A percentile compares a stretch with the other conserved stretches of the same genome.
Conservation (phyloP, 192 early-diverging fungal species). For the Gamsiella multidivaricata region DNA sequence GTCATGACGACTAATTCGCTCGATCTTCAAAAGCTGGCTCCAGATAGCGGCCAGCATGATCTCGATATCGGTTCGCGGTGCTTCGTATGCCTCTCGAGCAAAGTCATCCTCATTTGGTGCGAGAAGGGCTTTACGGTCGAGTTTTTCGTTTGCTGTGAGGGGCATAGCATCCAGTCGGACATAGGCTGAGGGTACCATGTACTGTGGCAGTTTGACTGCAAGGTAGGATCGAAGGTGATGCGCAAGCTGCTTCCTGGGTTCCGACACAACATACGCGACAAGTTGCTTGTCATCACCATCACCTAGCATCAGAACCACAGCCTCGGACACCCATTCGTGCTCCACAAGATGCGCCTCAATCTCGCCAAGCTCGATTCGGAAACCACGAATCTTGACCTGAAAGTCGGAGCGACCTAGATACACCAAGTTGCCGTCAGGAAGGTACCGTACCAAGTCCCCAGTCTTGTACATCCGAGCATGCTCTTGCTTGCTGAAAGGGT, state of each 20-base stretch:
- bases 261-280: constrained; percentile 64
- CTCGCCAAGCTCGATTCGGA: constrained; percentile 52
- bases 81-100: background rate
- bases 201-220: constrained; percentile 65
- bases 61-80: constrained; percentile 13
- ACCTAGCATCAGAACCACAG: constrained; percentile 32
- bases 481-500: constrained; percentile 37
- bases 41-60: background rate
- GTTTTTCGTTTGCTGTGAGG: constrained; percentile 32
- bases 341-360: constrained; percentile 26
- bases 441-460: constrained; percentile 38
- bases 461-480: constrained; percentile 33
- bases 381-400: constrained; percentile 54
- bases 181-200: constrained; percentile 67
- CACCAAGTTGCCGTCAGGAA: constrained; percentile 38
- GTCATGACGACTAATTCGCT: constrained; percentile 6
- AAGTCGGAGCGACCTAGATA: constrained; percentile 46
- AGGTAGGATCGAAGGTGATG: constrained; percentile 61
- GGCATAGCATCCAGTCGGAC: constrained; percentile 28
- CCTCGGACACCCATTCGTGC: constrained; percentile 21
- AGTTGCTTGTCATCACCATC: constrained; percentile 64
- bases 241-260: constrained; percentile 23
- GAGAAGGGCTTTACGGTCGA: constrained; percentile 48
- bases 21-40: background rate
- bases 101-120: constrained; percentile 7